Evolutionary conservation across 176 grass and related monocot genomes (phyloP).

Genomic region (Hsuehochloa calcarea): DNA sequence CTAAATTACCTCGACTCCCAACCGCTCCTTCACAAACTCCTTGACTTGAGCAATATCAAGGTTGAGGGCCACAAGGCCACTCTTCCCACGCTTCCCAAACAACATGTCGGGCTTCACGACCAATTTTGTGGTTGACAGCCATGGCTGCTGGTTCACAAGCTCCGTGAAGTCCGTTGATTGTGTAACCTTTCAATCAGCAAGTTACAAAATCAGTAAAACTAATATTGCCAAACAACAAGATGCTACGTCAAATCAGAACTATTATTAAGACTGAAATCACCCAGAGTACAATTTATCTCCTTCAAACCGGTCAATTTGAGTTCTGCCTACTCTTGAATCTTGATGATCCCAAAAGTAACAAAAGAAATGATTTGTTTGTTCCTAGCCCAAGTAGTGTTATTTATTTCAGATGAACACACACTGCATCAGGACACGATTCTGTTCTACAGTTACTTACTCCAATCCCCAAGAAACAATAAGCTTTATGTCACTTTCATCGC

Average conservation of each 20-base stretch:
- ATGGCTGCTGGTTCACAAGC: slow-evolving; percentile 67
- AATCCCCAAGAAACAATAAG: not conserved
- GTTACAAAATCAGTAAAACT: not conserved
- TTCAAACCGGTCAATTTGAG: not conserved
- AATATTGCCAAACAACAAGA: not conserved
- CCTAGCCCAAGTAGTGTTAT: not conserved
- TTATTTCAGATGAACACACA: not conserved
- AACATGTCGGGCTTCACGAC: slow-evolving; percentile 96
- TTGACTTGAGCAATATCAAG: slow-evolving; percentile 72
- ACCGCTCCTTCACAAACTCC: slow-evolving; percentile 69
- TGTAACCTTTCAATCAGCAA: slow-evolving; percentile 48
- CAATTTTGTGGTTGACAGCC: slow-evolving; percentile 70
- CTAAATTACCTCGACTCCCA: slow-evolving; percentile 70
- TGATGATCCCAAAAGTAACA: not conserved
- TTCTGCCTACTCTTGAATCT: not conserved
- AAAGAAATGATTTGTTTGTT: not conserved
- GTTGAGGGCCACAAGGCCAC: slow-evolving; percentile 85
- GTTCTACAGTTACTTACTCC: not conserved
- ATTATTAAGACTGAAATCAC: not conserved
- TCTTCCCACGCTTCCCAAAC: slow-evolving; percentile 96
- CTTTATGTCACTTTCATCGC: not conserved
- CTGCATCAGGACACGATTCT: not conserved
- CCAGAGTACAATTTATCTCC: not conserved
- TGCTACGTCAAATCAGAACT: not conserved
- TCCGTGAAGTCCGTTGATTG: slow-evolving; percentile 69